A percentile compares a stretch with the other conserved stretches of the same genome.
phyloP scores from a whole-genome alignment of 2,329 filamentous ascomycete genomes.

The Pseudocercospora cruenta region DNA sequence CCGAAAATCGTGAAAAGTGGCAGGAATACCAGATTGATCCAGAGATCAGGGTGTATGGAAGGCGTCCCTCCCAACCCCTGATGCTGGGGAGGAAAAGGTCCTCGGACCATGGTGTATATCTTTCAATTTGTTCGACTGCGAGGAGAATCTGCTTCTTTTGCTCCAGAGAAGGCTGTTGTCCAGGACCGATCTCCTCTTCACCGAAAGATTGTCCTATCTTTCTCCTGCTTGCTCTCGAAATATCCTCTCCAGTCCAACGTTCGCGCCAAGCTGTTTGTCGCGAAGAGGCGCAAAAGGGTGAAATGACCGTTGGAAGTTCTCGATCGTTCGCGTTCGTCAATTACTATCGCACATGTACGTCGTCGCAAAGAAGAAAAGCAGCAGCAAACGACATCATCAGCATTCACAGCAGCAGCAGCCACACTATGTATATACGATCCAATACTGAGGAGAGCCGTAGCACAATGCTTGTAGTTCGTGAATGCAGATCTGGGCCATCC shows the following conservation, averaged over 20 bases:
- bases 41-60: conserved; percentile 61
- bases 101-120: conserved; percentile 1
- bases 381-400: not conserved
- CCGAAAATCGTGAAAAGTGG: conserved; percentile 60
- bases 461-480: not conserved
- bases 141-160: not conserved
- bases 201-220: not conserved
- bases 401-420: not conserved
- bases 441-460: conserved; percentile 2
- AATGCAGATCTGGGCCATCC: not conserved
- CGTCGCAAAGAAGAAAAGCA: no score
- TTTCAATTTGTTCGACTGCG: not conserved
- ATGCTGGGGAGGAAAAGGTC: conserved; percentile 12
- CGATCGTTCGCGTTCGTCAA: not conserved
- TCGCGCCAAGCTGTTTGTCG: no score
- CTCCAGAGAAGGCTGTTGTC: not conserved
- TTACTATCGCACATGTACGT: no score
- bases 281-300: no score
- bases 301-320: not conserved
- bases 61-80: conserved; percentile 64
- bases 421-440: not conserved
- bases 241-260: no score
- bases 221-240: not conserved
- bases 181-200: not conserved
- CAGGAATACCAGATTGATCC: conserved; percentile 67